Base-by-base conservation (phyloP, 495 filamentous ascomycete species). In the Daldinia bambusicola region DNA sequence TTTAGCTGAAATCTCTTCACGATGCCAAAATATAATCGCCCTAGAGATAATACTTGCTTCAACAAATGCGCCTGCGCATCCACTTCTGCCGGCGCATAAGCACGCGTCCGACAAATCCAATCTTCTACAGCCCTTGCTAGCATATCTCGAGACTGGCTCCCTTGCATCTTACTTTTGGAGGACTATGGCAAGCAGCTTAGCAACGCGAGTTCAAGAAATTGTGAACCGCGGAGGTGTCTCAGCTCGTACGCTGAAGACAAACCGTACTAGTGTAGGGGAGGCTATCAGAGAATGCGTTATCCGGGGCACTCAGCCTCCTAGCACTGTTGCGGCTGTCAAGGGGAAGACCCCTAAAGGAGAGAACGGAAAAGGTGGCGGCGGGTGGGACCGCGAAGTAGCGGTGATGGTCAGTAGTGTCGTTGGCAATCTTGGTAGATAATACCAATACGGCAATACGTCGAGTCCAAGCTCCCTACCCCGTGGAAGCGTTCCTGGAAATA, bases 101-200 rank as follows among this genome's bases (percentile, higher is more conserved):
- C 72, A 74, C 36, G 45, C 48, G 2, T 51, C 64, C 4, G 67
- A 76, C 30, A 74, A 74, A 32, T 69, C 74, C 2, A 93, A 91
- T 60, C 88, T 97, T 70, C 82, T 97, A 2, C 85, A 88, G 30
- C 91, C 90, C 2, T 80, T 98, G 2, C 84, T 97, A 41, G 79
- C 84, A n/a, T 84, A 90, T 26, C 85, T 99, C 16, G 95, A 99
- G 77, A 97, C 94, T 0, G 87, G 91, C 0, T 94, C 92, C 0
- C 82, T 99, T 20, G 88, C 92, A 5, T 95, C 92, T 0, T 94
- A 93, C 72, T 99, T 96, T 82, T 98, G 95, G 92, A 85, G 95
- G 30, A 89, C 89, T 14, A 85, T 98, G 66, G 95, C 95, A 0
- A 89, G 91, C 0, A 89, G 87, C 41, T 86, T 98, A 56, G 88